These are phyloP conservation scores for Pythium insidiosum DNA, from an alignment of 352 stramenopile genomes.

Conservation along the genomic window DNA sequence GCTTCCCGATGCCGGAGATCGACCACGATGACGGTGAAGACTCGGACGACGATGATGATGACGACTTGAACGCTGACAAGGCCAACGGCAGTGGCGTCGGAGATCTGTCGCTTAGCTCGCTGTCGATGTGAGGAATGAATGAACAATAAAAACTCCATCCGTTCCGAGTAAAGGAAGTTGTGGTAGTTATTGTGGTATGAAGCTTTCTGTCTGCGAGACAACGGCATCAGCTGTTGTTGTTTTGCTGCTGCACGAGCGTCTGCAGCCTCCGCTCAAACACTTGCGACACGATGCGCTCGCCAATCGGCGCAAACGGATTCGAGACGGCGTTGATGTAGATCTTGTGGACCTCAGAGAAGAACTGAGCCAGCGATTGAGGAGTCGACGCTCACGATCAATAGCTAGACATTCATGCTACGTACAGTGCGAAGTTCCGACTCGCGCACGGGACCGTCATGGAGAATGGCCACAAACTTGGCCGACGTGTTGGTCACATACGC, in stretches of 20 bases:
- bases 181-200: too few species aligned
- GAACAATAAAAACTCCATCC: neutral
- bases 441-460: conserved; percentile 65
- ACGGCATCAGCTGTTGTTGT: conserved; percentile 6
- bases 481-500: conserved; percentile 84
- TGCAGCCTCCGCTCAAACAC: conserved; percentile 77
- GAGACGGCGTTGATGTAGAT: conserved; percentile 85
- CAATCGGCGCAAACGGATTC: conserved; percentile 77
- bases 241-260: conserved; percentile 70
- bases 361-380: conserved; percentile 20
- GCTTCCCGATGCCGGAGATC: conserved; percentile 95
- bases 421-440: conserved; percentile 75
- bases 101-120: conserved; percentile 55
- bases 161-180: too few species aligned
- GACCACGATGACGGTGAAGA: conserved; percentile 85
- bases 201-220: too few species aligned
- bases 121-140: conserved; percentile 34
- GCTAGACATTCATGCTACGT: conserved; percentile 6
- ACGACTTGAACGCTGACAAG: conserved; percentile 18
- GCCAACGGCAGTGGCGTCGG: conserved; percentile 41
- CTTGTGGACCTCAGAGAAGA: conserved; percentile 78
- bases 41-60: conserved; percentile 40
- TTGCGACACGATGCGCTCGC: conserved; percentile 72
- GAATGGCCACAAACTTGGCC: conserved; percentile 74
- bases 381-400: neutral